Conservation (phyloP, 2,329 filamentous ascomycete species). For the Beauveria sp. region DNA sequence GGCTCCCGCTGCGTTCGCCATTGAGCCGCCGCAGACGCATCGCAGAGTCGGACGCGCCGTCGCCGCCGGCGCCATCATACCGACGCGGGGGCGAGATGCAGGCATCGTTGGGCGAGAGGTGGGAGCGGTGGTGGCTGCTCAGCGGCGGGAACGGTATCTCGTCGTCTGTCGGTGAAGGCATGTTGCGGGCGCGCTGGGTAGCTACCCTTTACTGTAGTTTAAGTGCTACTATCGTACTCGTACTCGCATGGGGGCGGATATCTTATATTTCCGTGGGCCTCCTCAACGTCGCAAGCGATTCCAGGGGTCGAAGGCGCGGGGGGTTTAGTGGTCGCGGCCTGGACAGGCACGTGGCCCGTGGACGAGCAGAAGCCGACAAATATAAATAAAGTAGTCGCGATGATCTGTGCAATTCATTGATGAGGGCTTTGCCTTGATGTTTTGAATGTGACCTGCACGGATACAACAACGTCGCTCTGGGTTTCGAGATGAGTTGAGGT, state of each 20-base stretch:
- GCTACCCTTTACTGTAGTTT: not conserved
- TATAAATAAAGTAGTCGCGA: not conserved
- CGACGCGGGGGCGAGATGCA: slow-evolving; percentile 60
- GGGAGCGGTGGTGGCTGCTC: slow-evolving; percentile 41
- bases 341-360: not conserved
- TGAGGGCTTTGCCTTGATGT: no score
- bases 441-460: no score
- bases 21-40: slow-evolving; percentile 37
- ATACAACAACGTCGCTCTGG: no score
- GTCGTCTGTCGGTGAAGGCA: slow-evolving; percentile 32
- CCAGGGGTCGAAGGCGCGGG: not conserved
- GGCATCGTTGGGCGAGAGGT: slow-evolving; percentile 78
- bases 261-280: not conserved
- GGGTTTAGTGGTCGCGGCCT: not conserved
- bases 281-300: not conserved
- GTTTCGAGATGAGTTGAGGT: no score
- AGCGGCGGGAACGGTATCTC: slow-evolving; percentile 29
- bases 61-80: slow-evolving; percentile 31
- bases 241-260: not conserved
- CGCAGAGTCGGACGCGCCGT: slow-evolving; percentile 24
- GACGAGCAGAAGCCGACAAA: not conserved
- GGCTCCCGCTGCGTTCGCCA: slow-evolving; percentile 52
- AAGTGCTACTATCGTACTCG: no score
- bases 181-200: slow-evolving; percentile 11
- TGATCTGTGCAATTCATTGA: no score